Conservation (phyloP, 331 rosid species). For the Arachis monticola region DNA sequence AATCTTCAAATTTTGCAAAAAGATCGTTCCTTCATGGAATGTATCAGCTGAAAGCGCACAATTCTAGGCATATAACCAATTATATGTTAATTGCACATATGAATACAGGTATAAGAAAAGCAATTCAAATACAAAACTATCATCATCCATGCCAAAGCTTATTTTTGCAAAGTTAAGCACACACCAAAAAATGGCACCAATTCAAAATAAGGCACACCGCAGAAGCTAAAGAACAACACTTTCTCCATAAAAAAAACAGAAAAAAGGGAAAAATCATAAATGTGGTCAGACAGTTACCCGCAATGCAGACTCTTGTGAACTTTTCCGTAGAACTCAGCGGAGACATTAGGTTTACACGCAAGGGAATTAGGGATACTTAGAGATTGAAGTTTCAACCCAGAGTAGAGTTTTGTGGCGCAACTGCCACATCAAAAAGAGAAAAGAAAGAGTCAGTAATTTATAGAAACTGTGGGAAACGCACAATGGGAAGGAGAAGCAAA, state of each 20-base stretch:
- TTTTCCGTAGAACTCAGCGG: slow-evolving; percentile 73
- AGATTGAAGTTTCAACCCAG: slow-evolving; percentile 83
- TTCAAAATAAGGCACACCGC: neutral
- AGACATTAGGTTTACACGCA: slow-evolving; percentile 62
- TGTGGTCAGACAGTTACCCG: slow-evolving; percentile 50
- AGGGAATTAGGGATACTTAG: slow-evolving; percentile 43
- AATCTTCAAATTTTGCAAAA: neutral
- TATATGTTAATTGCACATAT: neutral
- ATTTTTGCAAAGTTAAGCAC: neutral
- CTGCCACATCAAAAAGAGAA: slow-evolving; percentile 49
- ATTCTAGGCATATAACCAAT: slow-evolving; percentile 13
- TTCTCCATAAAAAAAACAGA: neutral
- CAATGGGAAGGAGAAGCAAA: slow-evolving; percentile 39
- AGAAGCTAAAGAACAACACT: neutral
- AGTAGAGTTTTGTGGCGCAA: slow-evolving; percentile 60
- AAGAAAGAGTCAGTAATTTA: slow-evolving; percentile 4
- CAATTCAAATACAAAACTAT: neutral
- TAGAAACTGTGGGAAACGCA: neutral
- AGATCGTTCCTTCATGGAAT: slow-evolving; percentile 1
- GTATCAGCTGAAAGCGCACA: slow-evolving; percentile 8
- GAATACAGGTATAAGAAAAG: neutral
- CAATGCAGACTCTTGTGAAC: slow-evolving; percentile 65
- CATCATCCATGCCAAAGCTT: neutral
- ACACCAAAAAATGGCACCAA: neutral
- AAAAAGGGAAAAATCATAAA: neutral